Conservation (phyloP, 768 basidiomycete genomes). For the Suillus tomentosus region DNA sequence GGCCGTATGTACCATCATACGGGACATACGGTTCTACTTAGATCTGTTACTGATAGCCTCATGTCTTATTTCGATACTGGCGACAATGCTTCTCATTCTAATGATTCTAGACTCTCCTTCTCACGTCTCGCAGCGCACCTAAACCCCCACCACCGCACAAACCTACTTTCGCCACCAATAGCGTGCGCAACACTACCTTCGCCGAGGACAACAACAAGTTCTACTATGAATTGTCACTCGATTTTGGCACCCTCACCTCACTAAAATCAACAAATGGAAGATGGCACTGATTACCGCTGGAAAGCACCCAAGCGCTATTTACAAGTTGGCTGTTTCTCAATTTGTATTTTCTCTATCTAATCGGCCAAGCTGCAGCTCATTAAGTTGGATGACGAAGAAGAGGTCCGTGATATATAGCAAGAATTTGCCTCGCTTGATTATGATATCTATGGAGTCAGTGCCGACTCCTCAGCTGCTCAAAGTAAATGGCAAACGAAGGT, state of each 20-base stretch:
- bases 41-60: no score
- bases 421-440: no score
- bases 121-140: conserved; percentile 14
- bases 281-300: conserved; percentile 46
- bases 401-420: no score
- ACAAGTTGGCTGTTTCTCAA: conserved; percentile 34
- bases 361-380: conserved; percentile 40
- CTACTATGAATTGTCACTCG: conserved; percentile 56
- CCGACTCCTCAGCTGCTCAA: no score
- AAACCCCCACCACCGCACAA: conserved; percentile 40
- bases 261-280: conserved; percentile 46
- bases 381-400: conserved; percentile 42
- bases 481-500: no score
- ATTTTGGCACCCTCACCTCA: conserved; percentile 55
- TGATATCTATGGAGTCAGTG: no score
- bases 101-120: conserved; percentile 13
- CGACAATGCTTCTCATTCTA: conserved; percentile 2
- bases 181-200: conserved; percentile 51
- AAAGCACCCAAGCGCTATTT: conserved; percentile 46
- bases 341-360: conserved; percentile 3
- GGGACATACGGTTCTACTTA: no score
- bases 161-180: conserved; percentile 49
- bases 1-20: no score
- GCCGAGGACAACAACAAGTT: conserved; percentile 43
- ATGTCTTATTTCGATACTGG: no score